Evolutionary conservation across 345 rosid species (phyloP).

Genomic region (Sisymbrium irio): DNA sequence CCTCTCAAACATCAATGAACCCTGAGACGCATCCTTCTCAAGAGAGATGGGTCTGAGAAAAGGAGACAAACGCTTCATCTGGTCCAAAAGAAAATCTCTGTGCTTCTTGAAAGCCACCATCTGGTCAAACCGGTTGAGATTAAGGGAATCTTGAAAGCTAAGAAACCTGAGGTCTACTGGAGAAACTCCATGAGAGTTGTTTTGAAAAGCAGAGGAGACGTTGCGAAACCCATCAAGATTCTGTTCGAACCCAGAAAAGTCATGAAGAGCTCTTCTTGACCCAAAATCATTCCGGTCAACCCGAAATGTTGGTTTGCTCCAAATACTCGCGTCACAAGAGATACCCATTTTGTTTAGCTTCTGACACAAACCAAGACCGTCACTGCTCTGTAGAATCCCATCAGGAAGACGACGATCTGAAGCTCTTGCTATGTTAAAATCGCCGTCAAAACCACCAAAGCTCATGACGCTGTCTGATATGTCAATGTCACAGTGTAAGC

Average conservation of each 20-base stretch:
- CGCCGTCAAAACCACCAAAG: conserved; percentile 30
- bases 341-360: conserved; percentile 47
- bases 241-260: conserved; percentile 10
- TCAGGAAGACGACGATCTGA: conserved; percentile 24
- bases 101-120: conserved; percentile 20
- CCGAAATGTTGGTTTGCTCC: conserved; percentile 34
- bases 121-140: conserved; percentile 31
- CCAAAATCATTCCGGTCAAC: conserved; percentile 30
- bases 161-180: conserved; percentile 24
- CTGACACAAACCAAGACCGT: conserved; percentile 40
- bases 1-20: conserved; percentile 28
- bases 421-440: conserved; percentile 13
- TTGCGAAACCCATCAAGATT: conserved; percentile 25
- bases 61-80: conserved; percentile 25
- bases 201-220: conserved; percentile 11
- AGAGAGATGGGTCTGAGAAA: neutral
- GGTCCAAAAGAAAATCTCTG: conserved; percentile 36
- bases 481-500: neutral
- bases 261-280: conserved; percentile 29
- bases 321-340: conserved; percentile 33
- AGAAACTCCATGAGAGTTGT: conserved; percentile 14
- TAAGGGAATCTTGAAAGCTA: conserved; percentile 32
- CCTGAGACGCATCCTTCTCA: neutral
- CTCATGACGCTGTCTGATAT: conserved; percentile 25
- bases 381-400: conserved; percentile 22